Evolutionary conservation across 75 land plant genomes (phyloP).

Genomic region (Cryptomeria japonica): DNA sequence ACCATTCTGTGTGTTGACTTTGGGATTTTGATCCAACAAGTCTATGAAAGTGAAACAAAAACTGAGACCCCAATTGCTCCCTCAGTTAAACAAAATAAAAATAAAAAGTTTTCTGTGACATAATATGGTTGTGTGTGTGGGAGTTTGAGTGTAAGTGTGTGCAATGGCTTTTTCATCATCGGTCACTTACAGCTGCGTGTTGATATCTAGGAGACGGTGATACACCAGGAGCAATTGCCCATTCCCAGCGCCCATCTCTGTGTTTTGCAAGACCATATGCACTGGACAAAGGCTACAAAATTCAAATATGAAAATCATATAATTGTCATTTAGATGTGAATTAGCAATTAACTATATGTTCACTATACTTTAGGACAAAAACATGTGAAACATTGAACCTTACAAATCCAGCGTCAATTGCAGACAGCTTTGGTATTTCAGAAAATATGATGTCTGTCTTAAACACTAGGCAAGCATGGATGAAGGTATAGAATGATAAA

Average conservation of each 20-base stretch:
- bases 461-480: background rate
- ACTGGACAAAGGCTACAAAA: conserved; percentile 82
- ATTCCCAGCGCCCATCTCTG: conserved; percentile 99
- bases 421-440: background rate
- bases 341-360: background rate
- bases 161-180: background rate
- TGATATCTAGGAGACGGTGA: conserved; percentile 99
- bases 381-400: background rate
- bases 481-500: background rate
- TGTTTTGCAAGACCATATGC: conserved; percentile 99
- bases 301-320: conserved; percentile 14
- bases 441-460: background rate
- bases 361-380: background rate
- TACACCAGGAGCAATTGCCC: conserved; percentile 99
- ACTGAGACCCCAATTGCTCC: no score
- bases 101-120: background rate
- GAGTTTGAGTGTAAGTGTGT: background rate
- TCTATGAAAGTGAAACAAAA: background rate
- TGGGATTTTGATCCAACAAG: no score
- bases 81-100: background rate
- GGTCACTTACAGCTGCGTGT: conserved; percentile 86
- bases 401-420: background rate
- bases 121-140: background rate
- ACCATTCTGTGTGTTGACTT: background rate
- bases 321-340: background rate